A percentile compares a stretch with the other conserved stretches of the same genome.
Evolutionary conservation across 2,329 filamentous ascomycete genomes (phyloP).

Genomic region (Aspergillus ruber): DNA sequence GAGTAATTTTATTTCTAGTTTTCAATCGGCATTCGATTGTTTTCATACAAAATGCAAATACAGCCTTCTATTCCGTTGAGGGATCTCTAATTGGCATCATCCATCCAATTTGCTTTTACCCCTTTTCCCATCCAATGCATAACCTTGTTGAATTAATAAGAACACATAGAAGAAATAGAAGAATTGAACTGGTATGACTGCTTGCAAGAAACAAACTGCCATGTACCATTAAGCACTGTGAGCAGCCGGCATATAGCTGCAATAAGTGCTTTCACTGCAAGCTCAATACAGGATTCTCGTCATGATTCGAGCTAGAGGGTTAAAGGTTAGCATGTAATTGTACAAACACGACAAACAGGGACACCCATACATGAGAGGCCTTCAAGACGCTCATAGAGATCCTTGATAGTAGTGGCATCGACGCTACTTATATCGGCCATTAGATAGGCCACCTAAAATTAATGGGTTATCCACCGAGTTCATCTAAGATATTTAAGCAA

Average conservation of each 20-base stretch:
- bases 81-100: conserved; percentile 4
- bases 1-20: neutral
- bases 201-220: neutral
- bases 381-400: conserved; percentile 77
- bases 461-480: conserved; percentile 7
- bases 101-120: neutral
- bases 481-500: neutral
- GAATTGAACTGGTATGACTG: neutral
- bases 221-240: neutral
- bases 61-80: conserved; percentile 10
- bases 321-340: conserved; percentile 8
- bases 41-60: too few relatives aligned
- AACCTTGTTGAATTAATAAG: too few relatives aligned
- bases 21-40: too few relatives aligned
- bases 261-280: conserved; percentile 4
- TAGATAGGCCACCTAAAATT: conserved; percentile 69
- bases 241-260: neutral
- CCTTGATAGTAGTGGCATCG: conserved; percentile 71
- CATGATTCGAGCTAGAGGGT: conserved; percentile 37
- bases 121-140: neutral
- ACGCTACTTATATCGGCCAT: conserved; percentile 97
- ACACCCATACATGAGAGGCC: conserved; percentile 63
- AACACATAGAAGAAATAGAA: neutral
- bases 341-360: neutral
- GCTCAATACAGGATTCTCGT: conserved; percentile 39